Evolutionary conservation across 345 rosid genomes (phyloP), one percentile per base, ranked within the genome.

Genomic region (Geranium rotundifolium): DNA sequence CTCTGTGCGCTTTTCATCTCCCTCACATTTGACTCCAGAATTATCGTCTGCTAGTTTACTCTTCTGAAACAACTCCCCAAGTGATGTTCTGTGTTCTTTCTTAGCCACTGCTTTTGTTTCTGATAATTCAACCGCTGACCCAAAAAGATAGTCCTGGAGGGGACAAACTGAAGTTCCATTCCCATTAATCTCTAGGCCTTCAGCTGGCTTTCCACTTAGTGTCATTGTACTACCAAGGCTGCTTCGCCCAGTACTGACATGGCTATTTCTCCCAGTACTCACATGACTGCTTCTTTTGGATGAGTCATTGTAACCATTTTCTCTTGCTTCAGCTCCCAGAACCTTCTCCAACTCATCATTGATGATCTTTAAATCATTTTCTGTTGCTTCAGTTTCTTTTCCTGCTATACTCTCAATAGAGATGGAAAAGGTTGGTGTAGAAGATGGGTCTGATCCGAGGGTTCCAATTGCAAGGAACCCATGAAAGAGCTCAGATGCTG

Each of bases 391-490:
- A 20, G 90, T 84, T 72, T 88, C 92, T 62, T 82, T 82, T 69
- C 82, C 85, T 10, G 90, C 77, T 57, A 81, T 85, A 50, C 81
- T 80, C 70, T 84, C 90, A 2, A 81, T 69, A 19, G 90, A 82
- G 70, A 80, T 63, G 49, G 82, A 65, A 63, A 86, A 86, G 52
- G 90, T 77, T 67, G 93, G 93, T 9, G 88, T 82, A n/a, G 67
- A 58, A 0, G 60, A 57, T 19, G 80, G 75, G 57, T 85, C 88
- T 6, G 80, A 76, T 61, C 90, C 93, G 57, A 88, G 80, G 61
- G 92, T 85, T 0, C 96, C 92, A 9, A 85, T 88, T 10, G 96
- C 85, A 55, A 88, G 86, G 74, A 88, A 88, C n/a, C 96, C 96
- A 19, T 88, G 88, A 76, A 88, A 88, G 30, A 85, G 74, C 65